phyloP scores from a whole-genome alignment of 106 monocot species.

The Agapanthus africanus region DNA sequence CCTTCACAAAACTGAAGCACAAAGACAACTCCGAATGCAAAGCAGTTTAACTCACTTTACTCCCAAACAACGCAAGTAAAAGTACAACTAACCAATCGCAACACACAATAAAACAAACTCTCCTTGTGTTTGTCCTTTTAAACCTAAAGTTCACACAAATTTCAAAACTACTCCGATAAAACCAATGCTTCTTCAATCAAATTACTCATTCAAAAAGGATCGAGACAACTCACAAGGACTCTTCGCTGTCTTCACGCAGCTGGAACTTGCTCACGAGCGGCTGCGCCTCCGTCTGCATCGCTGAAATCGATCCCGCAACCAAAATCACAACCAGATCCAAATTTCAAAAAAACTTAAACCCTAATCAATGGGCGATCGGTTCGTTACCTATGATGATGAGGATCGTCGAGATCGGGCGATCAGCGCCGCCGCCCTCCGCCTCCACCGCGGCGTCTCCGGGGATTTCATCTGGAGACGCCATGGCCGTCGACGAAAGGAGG shows the following conservation, averaged over 20 bases:
- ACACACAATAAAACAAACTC: no score
- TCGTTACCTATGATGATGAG: conserved; percentile 72
- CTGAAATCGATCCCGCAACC: conserved; percentile 17
- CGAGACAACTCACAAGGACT: conserved; percentile 39
- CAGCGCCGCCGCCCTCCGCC: background rate
- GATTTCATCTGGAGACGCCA: background rate
- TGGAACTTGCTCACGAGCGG: conserved; percentile 73
- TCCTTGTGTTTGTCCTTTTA: no score
- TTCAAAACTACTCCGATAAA: no score
- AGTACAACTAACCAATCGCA: no score
- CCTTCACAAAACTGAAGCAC: no score
- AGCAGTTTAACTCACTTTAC: no score
- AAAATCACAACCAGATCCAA: background rate
- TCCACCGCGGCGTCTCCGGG: background rate
- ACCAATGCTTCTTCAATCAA: no score
- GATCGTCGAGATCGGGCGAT: conserved; percentile 49
- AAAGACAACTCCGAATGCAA: no score
- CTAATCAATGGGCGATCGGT: background rate
- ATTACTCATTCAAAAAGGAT: no score
- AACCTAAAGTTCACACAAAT: no score
- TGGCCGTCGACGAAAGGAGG: conserved; percentile 1
- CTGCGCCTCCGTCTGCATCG: conserved; percentile 94
- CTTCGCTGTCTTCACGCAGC: conserved; percentile 51
- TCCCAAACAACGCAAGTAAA: no score
- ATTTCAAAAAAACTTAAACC: background rate